Evolutionary conservation across 768 basidiomycete species (phyloP), one percentile per base, ranked within the genome.

Genomic region (Kwoniella europaea): DNA sequence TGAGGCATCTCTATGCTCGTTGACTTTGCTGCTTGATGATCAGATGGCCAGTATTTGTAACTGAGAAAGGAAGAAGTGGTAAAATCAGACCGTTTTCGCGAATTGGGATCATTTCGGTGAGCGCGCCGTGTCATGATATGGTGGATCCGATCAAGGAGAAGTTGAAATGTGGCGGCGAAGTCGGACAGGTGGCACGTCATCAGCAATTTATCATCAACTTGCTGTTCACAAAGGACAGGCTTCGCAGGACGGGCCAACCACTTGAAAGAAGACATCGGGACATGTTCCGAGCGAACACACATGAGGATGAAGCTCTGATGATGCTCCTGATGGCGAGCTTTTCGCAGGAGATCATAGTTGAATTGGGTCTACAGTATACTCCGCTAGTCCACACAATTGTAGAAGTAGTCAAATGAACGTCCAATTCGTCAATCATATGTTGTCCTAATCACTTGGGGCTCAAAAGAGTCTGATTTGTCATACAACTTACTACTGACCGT

Each of bases 1-100:
- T 43, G 56, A 13, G 68, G 44, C 68, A 70, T 70, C 43, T 54
- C 22, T 22, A 3, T n/a, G 3, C 20, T 55, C 54, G 20, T 55
- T 5, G 15, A 20, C 50, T 20, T 24, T 24, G 16, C 54, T 55
- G 10, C 54, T 55, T 24, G 54, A 4, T 35, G 6, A 35, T 7
- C 35, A 35, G 35, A 35, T 35, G 35, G 35, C 35, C 35, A 35
- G 4, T 9, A 9, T 35, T 35, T 35, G 35, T 35, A 35, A 4
- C 4, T 9, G 4, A 35, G 46, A 50, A 16, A 18, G 46, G 46
- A 18, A 50, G 46, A 50, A 18, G 46, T 35, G 6, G 35, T 35
- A 35, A 35, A 35, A 35, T 35, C 35, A 35, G 35, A 35, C 35
- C 4, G 35, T 50, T 50, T 50, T 50, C 13, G 46, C 46, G 46